These are phyloP conservation scores for Aspergillus sp. DNA, from an alignment of 2,329 filamentous ascomycete species.

Conservation along the genomic window DNA sequence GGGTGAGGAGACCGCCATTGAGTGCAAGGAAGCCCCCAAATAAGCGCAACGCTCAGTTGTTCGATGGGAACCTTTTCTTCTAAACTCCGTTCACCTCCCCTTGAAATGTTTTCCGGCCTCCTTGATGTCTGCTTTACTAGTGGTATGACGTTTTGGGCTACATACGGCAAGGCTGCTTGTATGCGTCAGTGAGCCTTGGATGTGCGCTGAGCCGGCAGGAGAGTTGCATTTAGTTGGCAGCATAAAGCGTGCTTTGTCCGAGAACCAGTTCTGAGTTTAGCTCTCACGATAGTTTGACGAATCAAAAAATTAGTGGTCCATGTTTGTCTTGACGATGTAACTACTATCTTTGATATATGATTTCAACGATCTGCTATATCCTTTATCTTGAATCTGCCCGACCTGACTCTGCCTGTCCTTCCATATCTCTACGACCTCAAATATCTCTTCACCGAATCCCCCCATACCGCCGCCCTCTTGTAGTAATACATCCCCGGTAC, in stretches of 20 bases:
- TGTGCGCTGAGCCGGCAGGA: conserved; percentile 33
- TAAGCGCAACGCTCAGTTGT: conserved; percentile 21
- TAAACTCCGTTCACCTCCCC: conserved; percentile 26
- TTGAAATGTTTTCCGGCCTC: conserved; percentile 28
- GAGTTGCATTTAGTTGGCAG: conserved; percentile 36
- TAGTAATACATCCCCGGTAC: conserved; percentile 17
- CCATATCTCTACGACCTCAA: not conserved
- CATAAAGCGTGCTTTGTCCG: conserved; percentile 30
- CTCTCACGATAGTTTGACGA: conserved; percentile 42
- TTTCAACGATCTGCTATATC: too few relatives aligned
- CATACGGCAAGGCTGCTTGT: conserved; percentile 22
- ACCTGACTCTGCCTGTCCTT: too few relatives aligned
- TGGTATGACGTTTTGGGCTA: conserved; percentile 28
- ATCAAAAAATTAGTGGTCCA: conserved; percentile 25
- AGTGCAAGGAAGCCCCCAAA: conserved; percentile 83
- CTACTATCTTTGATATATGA: not conserved
- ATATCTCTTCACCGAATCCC: conserved; percentile 7
- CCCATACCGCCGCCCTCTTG: conserved; percentile 19
- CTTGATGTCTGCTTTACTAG: conserved; percentile 27
- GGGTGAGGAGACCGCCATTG: conserved; percentile 89
- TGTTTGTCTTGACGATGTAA: not conserved
- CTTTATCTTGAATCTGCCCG: not conserved
- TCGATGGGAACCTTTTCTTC: conserved; percentile 23
- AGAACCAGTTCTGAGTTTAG: conserved; percentile 35
- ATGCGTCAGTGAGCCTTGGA: conserved; percentile 32